Evolutionary conservation across 1,139 yeast species (phyloP), one percentile per base, ranked within the genome.

Genomic region (Candida dubliniensis): DNA sequence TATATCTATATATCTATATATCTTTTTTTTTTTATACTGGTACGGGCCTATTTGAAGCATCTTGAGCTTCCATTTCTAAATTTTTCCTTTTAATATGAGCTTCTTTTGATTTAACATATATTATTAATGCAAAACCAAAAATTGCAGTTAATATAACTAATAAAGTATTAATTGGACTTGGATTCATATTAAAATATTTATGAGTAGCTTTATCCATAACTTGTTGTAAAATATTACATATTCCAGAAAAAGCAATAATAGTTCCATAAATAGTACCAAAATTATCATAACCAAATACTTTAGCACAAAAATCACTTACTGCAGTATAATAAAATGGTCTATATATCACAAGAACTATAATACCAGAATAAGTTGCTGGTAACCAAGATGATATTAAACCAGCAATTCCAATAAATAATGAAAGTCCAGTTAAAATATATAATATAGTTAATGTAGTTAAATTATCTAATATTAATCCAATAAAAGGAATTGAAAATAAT

Each of bases 271-370:
- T 82, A 1, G 91, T 84, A 34, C 97, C 96, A 66, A 91, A 91
- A 1, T 95, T 89, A 46, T 82, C 86, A 63, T 87, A 90, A 0
- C 98, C 98, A 69, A 91, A 91, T 15, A 90, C 95, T 59, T 91
- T 91, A 36, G 96, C 95, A 60, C 91, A 80, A 59, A 83, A 88
- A 63, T 91, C 97, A 4, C 96, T 86, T 1, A 90, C 87, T 0
- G 96, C 89, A 2, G 98, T 90, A 64, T 90, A 91, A 59, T 87
- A 89, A 58, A 90, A 87, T 12, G 98, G 97, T 61, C 98, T 77
- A 64, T 87, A 90, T 1, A 87, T 71, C n/a, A 88, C 96, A 52
- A 91, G 71, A 26, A 86, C 56, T 1, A 79, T 54, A 36, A 89
- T 84, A 8, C 95, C 95, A 1, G 77, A 41, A 54, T 84, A 75